Base-by-base conservation (phyloP, 2,329 filamentous ascomycete species). In the Phyllosticta citriasiana region DNA sequence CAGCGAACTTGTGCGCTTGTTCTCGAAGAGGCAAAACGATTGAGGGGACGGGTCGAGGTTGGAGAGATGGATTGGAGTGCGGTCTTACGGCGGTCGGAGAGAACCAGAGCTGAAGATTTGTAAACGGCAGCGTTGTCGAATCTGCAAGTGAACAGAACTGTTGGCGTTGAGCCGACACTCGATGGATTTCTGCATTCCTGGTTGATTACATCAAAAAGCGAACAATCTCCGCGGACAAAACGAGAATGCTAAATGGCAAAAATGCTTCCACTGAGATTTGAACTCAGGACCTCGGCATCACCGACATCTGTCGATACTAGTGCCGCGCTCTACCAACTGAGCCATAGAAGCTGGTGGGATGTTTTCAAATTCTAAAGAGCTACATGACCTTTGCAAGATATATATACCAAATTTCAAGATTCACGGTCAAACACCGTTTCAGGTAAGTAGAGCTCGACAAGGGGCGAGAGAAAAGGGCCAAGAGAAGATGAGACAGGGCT, bases 261-360 rank as follows among this genome's bases (percentile, higher is more conserved):
- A 60, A 14, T 60, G 58, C 58, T 60, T 55, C 58, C 58, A 60
- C 58, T 60, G 58, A 60, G 58, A 60, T 60, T 60, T 60, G 58
- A 60, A 60, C 58, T 60, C 58, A 60, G 58, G 58, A 60, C 58
- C 58, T 60, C 58, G 58, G 58, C 58, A 60, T 60, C 14, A 5
- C 51, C 53, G 51, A 51, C 12, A 7, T 10, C 14, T 7, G 35
- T 19, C 57, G 54, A 3, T 60, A 60, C 58, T 60, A 60, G 58
- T 60, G 58, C 58, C 58, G 58, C 58, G 58, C 58, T 60, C 58
- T 60, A 60, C 58, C 58, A 60, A 60, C 58, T 60, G 58, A 60
- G 58, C 58, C 58, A 60, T 60, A 60, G 58, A 56, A 60, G 58
- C 58, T 22, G 16, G 27, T 1, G 6, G 7, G 9, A 30, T 10